Evolutionary conservation across 495 filamentous ascomycete genomes (phyloP).

Genomic region (Terfezia boudieri): DNA sequence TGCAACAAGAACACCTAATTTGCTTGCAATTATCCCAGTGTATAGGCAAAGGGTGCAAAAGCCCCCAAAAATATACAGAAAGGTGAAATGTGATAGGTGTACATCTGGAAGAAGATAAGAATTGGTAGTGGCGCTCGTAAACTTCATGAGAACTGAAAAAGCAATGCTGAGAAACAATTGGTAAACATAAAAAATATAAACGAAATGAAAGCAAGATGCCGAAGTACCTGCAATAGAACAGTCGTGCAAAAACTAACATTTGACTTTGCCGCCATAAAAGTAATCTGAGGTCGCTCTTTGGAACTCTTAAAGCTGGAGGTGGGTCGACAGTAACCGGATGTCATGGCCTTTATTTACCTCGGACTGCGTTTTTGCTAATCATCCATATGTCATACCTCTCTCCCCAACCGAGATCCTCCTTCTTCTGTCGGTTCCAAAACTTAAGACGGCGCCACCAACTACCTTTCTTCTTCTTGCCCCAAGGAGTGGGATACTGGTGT

Average conservation of each 20-base stretch:
- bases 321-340: neutral
- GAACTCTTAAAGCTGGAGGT: neutral
- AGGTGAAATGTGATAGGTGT: too few relatives aligned
- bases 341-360: neutral
- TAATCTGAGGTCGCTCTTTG: neutral
- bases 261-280: neutral
- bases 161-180: too few relatives aligned
- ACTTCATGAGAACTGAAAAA: too few relatives aligned
- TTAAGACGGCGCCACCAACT: neutral
- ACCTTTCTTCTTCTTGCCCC: neutral
- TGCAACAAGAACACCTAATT: too few relatives aligned
- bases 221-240: neutral
- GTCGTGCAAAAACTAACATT: neutral
- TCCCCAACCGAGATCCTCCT: neutral
- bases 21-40: too few relatives aligned
- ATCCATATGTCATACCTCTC: neutral
- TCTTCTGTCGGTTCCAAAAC: neutral
- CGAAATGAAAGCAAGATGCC: neutral
- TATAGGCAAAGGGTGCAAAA: too few relatives aligned
- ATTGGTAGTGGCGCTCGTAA: too few relatives aligned
- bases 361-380: neutral
- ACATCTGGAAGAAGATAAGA: too few relatives aligned
- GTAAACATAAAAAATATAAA: too few relatives aligned
- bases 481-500: neutral
- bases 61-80: too few relatives aligned